These are phyloP conservation scores for Cystofilobasidium bisporidii DNA, from an alignment of 768 basidiomycete genomes.

Conservation along the genomic window DNA sequence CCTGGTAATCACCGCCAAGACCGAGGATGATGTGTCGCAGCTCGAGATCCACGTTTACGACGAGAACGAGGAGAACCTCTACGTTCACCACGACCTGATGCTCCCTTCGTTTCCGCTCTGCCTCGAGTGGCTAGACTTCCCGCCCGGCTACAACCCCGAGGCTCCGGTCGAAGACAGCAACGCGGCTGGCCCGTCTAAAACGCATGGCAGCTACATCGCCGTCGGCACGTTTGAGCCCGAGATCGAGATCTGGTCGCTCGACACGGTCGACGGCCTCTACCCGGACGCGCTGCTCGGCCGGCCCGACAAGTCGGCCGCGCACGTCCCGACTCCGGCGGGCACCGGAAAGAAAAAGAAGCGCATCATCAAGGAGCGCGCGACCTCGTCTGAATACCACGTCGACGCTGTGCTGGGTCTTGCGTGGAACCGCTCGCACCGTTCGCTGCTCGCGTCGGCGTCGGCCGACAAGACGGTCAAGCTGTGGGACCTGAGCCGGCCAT, in stretches of 20 bases:
- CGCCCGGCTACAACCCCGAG: constrained; percentile 44
- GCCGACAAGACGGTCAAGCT: constrained; percentile 94
- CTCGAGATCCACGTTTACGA: constrained; percentile 95
- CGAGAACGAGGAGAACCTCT: constrained; percentile 69
- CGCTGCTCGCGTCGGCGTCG: constrained; percentile 79
- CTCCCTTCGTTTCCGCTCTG: constrained; percentile 95
- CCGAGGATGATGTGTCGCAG: constrained; percentile 91
- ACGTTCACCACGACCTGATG: constrained; percentile 95
- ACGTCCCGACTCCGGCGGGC: constrained; percentile 53
- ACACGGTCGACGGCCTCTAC: constrained; percentile 86
- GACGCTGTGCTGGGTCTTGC: constrained; percentile 86
- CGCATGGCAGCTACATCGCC: constrained; percentile 79
- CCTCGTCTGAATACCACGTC: constrained; percentile 66
- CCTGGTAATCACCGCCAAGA: constrained; percentile 83
- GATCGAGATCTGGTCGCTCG: constrained; percentile 97
- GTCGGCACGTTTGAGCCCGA: constrained; percentile 95
- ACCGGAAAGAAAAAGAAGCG: constrained; percentile 46
- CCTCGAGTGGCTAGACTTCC: constrained; percentile 97
- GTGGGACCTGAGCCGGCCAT: constrained; percentile 76
- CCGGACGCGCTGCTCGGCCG: constrained; percentile 84
- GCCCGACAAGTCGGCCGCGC: constrained; percentile 69
- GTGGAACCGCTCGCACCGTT: constrained; percentile 85
- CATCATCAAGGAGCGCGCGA: constrained; percentile 40
- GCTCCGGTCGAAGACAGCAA: constrained; percentile 12
- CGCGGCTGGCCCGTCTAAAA: constrained; percentile 34